phyloP scores from a whole-genome alignment of 192 early-diverging fungal species.

The Spinellus fusiger region DNA sequence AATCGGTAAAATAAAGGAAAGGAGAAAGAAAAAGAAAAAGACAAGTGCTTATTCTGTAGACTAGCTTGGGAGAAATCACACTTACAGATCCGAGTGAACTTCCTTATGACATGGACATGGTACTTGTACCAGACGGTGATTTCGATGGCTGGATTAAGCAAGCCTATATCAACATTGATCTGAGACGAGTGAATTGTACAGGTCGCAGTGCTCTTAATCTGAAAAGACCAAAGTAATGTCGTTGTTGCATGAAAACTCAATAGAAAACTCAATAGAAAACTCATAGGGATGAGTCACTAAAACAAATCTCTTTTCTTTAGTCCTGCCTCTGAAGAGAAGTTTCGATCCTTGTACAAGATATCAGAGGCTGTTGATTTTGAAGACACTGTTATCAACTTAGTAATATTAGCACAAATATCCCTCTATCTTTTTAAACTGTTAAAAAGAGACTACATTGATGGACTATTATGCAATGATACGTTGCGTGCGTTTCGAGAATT shows the following conservation, averaged over 20 bases:
- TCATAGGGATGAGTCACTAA: too few relatives aligned
- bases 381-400: conserved; percentile 42
- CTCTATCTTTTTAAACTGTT: conserved; percentile 37
- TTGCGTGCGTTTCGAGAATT: conserved; percentile 34
- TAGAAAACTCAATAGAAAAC: neutral
- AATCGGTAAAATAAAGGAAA: conserved; percentile 22
- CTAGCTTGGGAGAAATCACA: conserved; percentile 38
- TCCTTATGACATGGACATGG: conserved; percentile 41
- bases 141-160: conserved; percentile 38
- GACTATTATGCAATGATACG: conserved; percentile 44
- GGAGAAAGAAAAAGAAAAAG: neutral
- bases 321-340: conserved; percentile 46
- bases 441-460: conserved; percentile 39
- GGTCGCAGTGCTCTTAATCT: conserved; percentile 47
- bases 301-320: conserved; percentile 25
- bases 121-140: conserved; percentile 43
- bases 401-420: conserved; percentile 37
- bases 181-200: conserved; percentile 42
- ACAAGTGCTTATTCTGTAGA: conserved; percentile 23
- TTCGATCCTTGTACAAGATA: conserved; percentile 43
- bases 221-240: conserved; percentile 36
- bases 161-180: conserved; percentile 46
- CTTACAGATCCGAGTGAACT: conserved; percentile 42
- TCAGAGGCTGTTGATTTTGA: conserved; percentile 38
- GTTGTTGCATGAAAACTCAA: neutral